These are phyloP conservation scores for Elaphomyces granulatus DNA, from an alignment of 495 filamentous ascomycete genomes.

Conservation along the genomic window DNA sequence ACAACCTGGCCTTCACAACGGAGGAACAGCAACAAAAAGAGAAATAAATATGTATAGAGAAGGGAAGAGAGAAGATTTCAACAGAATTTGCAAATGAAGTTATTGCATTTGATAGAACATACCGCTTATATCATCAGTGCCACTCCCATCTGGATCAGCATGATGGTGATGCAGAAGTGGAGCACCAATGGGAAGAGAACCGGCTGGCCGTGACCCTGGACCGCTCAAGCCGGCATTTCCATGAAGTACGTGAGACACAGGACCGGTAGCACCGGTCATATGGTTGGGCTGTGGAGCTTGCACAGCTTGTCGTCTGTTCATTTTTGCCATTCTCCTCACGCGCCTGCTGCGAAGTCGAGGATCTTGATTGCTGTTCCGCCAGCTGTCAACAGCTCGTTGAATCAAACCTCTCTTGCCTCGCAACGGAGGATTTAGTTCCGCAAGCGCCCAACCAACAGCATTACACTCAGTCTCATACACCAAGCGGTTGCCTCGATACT, in stretches of 20 bases:
- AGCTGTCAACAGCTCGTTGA: slow-evolving; percentile 93
- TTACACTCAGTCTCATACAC: slow-evolving; percentile 98
- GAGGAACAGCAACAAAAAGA: no score
- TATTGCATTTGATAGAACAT: slow-evolving; percentile 62
- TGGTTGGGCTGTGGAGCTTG: slow-evolving; percentile 34
- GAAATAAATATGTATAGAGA: no score
- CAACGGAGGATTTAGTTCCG: slow-evolving; percentile 78
- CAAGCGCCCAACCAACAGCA: slow-evolving; percentile 91
- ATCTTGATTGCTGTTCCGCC: slow-evolving; percentile 98
- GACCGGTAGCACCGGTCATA: slow-evolving; percentile 38
- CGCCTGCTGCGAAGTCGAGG: slow-evolving; percentile 76
- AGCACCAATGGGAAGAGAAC: slow-evolving; percentile 48
- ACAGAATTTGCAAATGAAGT: no score
- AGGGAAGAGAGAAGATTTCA: no score
- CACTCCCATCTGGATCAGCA: slow-evolving; percentile 56
- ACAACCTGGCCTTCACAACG: no score
- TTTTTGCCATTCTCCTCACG: slow-evolving; percentile 89
- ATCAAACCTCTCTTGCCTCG: slow-evolving; percentile 90
- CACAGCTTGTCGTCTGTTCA: slow-evolving; percentile 55
- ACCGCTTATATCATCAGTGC: slow-evolving; percentile 79
- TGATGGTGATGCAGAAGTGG: slow-evolving; percentile 68
- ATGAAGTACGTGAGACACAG: slow-evolving; percentile 16
- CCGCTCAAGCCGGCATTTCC: slow-evolving; percentile 34
- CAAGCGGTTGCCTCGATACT: slow-evolving; percentile 87
- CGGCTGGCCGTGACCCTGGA: slow-evolving; percentile 33